Conservation (phyloP, 129 eudicot species). For the Lactuca saligna region DNA sequence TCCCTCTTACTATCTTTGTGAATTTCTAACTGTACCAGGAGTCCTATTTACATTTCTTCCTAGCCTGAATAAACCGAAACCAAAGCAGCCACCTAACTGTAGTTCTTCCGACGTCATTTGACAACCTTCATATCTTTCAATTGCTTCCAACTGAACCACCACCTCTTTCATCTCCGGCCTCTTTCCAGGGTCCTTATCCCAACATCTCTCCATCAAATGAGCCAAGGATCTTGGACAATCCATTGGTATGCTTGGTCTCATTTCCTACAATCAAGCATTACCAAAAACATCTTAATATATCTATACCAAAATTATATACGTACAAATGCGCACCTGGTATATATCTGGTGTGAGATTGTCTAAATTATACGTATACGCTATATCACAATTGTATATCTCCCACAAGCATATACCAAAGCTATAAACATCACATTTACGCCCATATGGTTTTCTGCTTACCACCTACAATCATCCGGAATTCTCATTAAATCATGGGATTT, state of each 20-base stretch:
- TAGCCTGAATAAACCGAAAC: slow-evolving; percentile 17
- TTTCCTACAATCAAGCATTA: slow-evolving; percentile 14
- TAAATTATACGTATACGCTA: slow-evolving; percentile 34
- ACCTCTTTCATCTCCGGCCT: slow-evolving; percentile 52
- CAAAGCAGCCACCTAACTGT: slow-evolving; percentile 18
- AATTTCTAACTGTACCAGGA: not conserved
- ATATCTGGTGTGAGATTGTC: slow-evolving; percentile 32
- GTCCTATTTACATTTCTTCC: slow-evolving; percentile 7
- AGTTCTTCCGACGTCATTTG: slow-evolving; percentile 20
- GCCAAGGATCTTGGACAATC: slow-evolving; percentile 41
- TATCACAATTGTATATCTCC: slow-evolving; percentile 52
- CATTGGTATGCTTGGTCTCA: slow-evolving; percentile 41
- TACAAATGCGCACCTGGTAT: slow-evolving; percentile 22
- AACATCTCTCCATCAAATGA: slow-evolving; percentile 40
- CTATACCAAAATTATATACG: not conserved
- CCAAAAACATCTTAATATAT: not conserved
- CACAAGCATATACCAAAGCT: slow-evolving; percentile 53
- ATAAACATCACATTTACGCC: slow-evolving; percentile 43
- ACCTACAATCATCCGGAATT: slow-evolving; percentile 23
- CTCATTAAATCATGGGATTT: not conserved
- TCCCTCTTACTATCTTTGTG: not conserved
- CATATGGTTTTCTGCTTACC: slow-evolving; percentile 29
- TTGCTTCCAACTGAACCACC: slow-evolving; percentile 29
- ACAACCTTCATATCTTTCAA: slow-evolving; percentile 32
- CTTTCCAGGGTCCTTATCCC: slow-evolving; percentile 38